Evolutionary conservation across 2,329 filamentous ascomycete species (phyloP), one percentile per base, ranked within the genome.

Genomic region (Rhynchosporium graminicola): DNA sequence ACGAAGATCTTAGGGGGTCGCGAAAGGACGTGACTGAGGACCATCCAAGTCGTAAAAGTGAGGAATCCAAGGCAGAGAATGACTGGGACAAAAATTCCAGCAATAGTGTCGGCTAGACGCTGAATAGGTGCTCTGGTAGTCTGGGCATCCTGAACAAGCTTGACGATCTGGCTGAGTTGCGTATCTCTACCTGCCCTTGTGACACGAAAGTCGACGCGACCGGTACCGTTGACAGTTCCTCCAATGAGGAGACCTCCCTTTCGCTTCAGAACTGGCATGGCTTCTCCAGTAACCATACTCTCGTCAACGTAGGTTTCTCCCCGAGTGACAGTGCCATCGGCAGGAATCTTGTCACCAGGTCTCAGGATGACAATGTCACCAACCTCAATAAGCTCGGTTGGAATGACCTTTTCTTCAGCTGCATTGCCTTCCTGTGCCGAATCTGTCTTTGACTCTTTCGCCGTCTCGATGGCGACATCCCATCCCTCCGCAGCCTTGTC

Each of bases 271-370:
- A 98, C 92, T 0, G 95, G 94, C 84, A 97, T 94, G 2, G 95
- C 90, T 78, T 99, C 95, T 68, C 95, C 95, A 5, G 95, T 99
- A 55, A 99, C 93, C 94, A 98, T 98, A 74, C 92, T 97, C 78
- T 99, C 95, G 69, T 99, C 92, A 28, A 97, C 86, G 72, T 96
- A 97, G 42, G 92, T 96, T 76, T 97, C 91, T 38, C 95, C 95
- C 59, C 90, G 87, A 61, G 92, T 91, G 58, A 99, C 84, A 8
- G 86, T 83, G 54, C 95, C 95, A 74, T 99, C 95, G 1, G 94
- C 94, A 1, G 95, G 94, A 62, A 99, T 92, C 79, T 98, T 98
- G 78, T 98, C 95, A 59, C 95, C 95, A 6, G 95, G 95, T 61
- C 92, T 89, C 60, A 99, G 84, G 65, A 98, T 87, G 63, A 98